Conservation (phyloP, 2,329 filamentous ascomycete genomes). For the Gaeumannomyces tritici region DNA sequence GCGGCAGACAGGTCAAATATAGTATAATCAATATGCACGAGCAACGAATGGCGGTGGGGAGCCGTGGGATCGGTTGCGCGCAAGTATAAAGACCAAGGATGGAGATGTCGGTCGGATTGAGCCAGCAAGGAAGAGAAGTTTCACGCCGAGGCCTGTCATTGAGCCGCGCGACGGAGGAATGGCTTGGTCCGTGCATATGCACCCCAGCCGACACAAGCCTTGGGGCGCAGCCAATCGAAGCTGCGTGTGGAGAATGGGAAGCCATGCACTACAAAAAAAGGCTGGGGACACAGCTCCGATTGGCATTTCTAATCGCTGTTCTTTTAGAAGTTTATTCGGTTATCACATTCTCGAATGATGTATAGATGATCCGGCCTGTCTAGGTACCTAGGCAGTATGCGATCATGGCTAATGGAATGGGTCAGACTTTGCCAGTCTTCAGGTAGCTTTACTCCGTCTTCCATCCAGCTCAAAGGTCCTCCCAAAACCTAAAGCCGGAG, state of each 20-base stretch:
- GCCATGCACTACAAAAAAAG: neutral
- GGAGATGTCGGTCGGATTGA: neutral
- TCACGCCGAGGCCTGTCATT: neutral
- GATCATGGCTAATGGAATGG: too few species aligned
- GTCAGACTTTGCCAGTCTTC: neutral
- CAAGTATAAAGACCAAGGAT: neutral
- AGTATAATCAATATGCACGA: neutral
- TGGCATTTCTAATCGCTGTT: too few species aligned
- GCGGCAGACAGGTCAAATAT: neutral
- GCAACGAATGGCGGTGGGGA: neutral
- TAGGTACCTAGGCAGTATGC: too few species aligned
- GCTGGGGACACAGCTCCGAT: too few species aligned
- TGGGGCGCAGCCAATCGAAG: neutral
- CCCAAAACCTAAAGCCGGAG: constrained; percentile 20
- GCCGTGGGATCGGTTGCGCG: neutral
- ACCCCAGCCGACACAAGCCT: neutral
- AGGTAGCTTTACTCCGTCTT: neutral
- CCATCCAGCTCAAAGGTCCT: constrained; percentile 15
- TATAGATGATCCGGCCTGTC: too few species aligned
- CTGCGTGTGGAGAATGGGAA: neutral
- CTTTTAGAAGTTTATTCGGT: too few species aligned
- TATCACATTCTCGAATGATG: too few species aligned
- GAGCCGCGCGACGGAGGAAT: neutral
- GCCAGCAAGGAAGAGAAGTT: neutral
- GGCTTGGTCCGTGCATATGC: neutral